These are phyloP conservation scores for Trypanosoma mega DNA, from an alignment of 208 protist species.

Conservation along the genomic window DNA sequence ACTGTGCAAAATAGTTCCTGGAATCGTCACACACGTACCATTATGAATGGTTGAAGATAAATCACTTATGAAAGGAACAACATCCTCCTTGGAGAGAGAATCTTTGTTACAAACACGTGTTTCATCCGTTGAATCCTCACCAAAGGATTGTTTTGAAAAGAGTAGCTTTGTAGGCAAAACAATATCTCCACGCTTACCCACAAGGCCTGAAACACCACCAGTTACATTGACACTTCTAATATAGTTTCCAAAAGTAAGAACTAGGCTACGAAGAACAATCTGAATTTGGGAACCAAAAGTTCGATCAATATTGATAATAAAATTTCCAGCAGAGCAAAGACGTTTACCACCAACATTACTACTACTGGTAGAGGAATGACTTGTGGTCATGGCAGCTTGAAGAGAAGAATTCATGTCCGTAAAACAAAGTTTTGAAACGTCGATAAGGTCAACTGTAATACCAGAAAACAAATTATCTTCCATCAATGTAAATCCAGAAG, in stretches of 20 bases:
- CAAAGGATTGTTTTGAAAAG: slow-evolving; percentile 82
- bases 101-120: slow-evolving; percentile 67
- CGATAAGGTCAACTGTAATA: slow-evolving; percentile 74
- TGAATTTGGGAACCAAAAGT: slow-evolving; percentile 85
- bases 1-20: slow-evolving; percentile 79
- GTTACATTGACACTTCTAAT: slow-evolving; percentile 78
- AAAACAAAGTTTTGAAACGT: slow-evolving; percentile 45
- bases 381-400: slow-evolving; percentile 17
- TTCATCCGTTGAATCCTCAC: slow-evolving; percentile 77
- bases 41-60: slow-evolving; percentile 38
- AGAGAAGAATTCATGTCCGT: slow-evolving; percentile 52
- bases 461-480: slow-evolving; percentile 65
- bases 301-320: slow-evolving; percentile 90
- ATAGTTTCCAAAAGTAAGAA: slow-evolving; percentile 72
- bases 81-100: slow-evolving; percentile 35
- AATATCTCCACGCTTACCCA: slow-evolving; percentile 79
- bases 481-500: slow-evolving; percentile 70
- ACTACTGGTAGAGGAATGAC: slow-evolving; percentile 8
- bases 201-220: slow-evolving; percentile 64
- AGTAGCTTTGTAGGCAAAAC: slow-evolving; percentile 71
- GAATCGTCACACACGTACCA: slow-evolving; percentile 68
- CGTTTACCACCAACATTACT: no score
- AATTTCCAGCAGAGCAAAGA: no score
- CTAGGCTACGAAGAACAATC: slow-evolving; percentile 52
- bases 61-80: slow-evolving; percentile 43